Conservation (phyloP, 1,284 basidiomycete genomes). For the Hypsizygus ulmarius region DNA sequence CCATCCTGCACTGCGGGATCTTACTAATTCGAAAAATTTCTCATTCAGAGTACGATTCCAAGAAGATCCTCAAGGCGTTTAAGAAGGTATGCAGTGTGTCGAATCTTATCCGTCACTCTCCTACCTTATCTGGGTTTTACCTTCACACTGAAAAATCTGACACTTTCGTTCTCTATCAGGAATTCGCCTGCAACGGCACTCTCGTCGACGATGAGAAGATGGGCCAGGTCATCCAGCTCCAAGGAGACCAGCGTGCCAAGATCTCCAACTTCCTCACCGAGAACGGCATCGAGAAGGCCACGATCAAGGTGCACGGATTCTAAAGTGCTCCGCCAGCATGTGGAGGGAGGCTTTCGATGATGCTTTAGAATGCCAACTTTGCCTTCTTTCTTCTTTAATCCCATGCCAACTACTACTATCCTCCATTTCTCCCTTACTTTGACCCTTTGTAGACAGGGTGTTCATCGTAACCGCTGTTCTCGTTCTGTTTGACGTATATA, state of each 20-base stretch:
- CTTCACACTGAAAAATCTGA: conserved; percentile 3
- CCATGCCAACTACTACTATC: not conserved
- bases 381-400: not conserved
- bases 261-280: conserved; percentile 85
- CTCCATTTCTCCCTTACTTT: not conserved
- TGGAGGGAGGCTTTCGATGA: conserved; percentile 8
- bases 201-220: conserved; percentile 96
- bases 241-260: conserved; percentile 96
- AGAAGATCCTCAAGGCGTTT: conserved; percentile 98
- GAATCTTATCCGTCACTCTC: not conserved
- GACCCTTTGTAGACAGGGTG: not conserved
- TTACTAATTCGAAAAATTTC: conserved; percentile 16
- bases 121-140: not conserved
- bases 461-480: conserved; percentile 2
- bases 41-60: conserved; percentile 88
- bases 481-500: conserved; percentile 15
- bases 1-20: conserved; percentile 8
- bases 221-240: conserved; percentile 98
- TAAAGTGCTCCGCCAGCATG: conserved; percentile 34
- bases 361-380: conserved; percentile 2
- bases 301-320: conserved; percentile 88
- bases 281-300: conserved; percentile 68
- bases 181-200: conserved; percentile 99
- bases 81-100: conserved; percentile 73
- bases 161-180: conserved; percentile 45